Percentiles rank a stretch among this genome's conserved stretches.
phyloP scores from a whole-genome alignment of 2,329 filamentous ascomycete species.

The Claviceps capensis region DNA sequence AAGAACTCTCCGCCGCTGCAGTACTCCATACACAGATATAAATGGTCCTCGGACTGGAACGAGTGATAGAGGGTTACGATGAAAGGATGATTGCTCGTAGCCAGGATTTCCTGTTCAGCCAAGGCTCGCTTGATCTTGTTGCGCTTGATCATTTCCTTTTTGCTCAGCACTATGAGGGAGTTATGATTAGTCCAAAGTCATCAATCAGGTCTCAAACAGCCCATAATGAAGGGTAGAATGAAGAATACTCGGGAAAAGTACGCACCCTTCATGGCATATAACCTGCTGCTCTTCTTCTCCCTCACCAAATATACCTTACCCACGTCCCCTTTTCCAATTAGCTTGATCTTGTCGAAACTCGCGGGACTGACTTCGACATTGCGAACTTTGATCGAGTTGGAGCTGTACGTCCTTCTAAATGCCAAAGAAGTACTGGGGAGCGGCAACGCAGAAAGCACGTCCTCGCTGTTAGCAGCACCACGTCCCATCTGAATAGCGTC shows the following conservation, averaged over 20 bases:
- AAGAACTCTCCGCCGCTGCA: constrained; percentile 99
- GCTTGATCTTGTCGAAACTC: constrained; percentile 98
- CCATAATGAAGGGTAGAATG: too few species aligned
- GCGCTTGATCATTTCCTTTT: constrained; percentile 99
- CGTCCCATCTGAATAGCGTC: constrained; percentile 18
- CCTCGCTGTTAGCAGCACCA: constrained; percentile 30
- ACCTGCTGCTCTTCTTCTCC: constrained; percentile 89
- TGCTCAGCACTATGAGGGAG: constrained; percentile 66
- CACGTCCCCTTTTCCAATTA: constrained; percentile 97
- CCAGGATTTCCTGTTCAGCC: constrained; percentile 94
- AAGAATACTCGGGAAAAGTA: background rate
- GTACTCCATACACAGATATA: constrained; percentile 99
- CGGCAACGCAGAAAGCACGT: constrained; percentile 48
- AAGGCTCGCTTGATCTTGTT: constrained; percentile 99
- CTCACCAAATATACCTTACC: constrained; percentile 95
- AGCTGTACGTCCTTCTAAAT: constrained; percentile 93
- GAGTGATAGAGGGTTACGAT: constrained; percentile 98
- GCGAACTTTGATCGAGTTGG: constrained; percentile 96
- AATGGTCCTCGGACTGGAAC: constrained; percentile 95
- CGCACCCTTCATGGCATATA: constrained; percentile 98
- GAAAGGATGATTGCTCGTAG: constrained; percentile 97
- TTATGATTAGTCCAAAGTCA: background rate
- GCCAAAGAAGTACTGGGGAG: constrained; percentile 54
- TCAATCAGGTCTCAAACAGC: background rate
- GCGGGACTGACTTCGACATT: constrained; percentile 91